Evolutionary conservation across 495 filamentous ascomycete species (phyloP).

Genomic region (Pseudoneurospora amorphoporcata): DNA sequence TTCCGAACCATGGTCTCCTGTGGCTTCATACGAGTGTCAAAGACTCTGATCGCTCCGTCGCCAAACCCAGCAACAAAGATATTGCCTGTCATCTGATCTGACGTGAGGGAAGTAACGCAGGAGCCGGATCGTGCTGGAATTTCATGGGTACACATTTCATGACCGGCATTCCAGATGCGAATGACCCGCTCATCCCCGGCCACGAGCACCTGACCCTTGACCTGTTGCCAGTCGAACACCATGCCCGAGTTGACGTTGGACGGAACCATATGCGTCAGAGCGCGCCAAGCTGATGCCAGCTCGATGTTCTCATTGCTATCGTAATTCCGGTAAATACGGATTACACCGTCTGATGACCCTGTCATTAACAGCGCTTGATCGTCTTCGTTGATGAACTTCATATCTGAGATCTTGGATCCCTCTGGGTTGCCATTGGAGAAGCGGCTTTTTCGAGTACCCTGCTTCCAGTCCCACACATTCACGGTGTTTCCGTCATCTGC

Average conservation of each 20-base stretch:
- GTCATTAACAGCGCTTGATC: constrained; percentile 92
- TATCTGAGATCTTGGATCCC: constrained; percentile 85
- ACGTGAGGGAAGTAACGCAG: constrained; percentile 90
- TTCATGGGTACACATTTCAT: constrained; percentile 86
- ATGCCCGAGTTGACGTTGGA: constrained; percentile 88
- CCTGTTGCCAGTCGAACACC: constrained; percentile 97
- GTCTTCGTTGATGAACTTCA: constrained; percentile 96
- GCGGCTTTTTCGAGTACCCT: constrained; percentile 56
- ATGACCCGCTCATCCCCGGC: constrained; percentile 95
- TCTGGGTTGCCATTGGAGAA: constrained; percentile 92
- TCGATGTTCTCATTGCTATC: constrained; percentile 60
- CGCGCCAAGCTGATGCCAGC: constrained; percentile 86
- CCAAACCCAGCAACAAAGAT: constrained; percentile 95
- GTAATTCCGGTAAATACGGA: constrained; percentile 91
- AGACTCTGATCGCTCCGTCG: constrained; percentile 90
- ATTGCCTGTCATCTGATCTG: constrained; percentile 93
- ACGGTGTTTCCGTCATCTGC: constrained; percentile 85
- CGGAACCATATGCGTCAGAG: constrained; percentile 81
- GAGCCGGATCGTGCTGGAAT: constrained; percentile 93
- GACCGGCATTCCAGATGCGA: constrained; percentile 86
- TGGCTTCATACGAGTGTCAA: constrained; percentile 75
- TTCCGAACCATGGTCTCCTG: constrained; percentile 83
- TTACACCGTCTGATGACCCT: constrained; percentile 85
- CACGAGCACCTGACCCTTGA: constrained; percentile 85
- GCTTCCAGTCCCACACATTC: constrained; percentile 89